Base-by-base conservation (phyloP, 495 filamentous ascomycete species). In the Neurospora sp. region DNA sequence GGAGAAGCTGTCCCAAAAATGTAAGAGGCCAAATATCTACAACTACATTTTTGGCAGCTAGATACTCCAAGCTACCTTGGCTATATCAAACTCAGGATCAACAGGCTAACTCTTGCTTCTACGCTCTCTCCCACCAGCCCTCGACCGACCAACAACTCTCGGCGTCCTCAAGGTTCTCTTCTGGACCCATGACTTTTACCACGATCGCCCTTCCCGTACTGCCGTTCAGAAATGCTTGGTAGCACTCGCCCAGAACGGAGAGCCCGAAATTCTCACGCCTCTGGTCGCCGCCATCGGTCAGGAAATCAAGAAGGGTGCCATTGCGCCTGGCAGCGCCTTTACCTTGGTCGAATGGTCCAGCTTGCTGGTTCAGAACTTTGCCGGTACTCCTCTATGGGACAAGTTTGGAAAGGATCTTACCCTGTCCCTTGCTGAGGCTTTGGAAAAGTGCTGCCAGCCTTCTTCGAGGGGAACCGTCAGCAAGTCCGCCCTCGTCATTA, bases 341-440 rank as follows among this genome's bases (percentile, higher is more conserved):
- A 92, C 97, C n/a, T 83, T 99, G 74, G 84, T 95, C 14, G 92
- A 95, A 77, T 99, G 94, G 96, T 93, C 90, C 78, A 92, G 89
- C 68, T 78, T 94, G 73, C 81, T 97, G 14, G 82, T 96, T 53
- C 89, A 92, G 77, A 84, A 88, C 69, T 80, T 86, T 59, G 85
- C 79, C 71, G 84, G 82, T 72, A 87, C 78, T 72, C 84, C 79
- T 39, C 80, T 81, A 46, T 93, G 92, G 86, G 85, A 92, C n/a
- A 84, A 85, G 69, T 88, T 86, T 76, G 91, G 91, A 18, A 80
- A 90, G 68, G 87, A 91, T 27, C 77, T 93, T 18, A 80, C 92
- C 46, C 78, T 85, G 20, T 85, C 81, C 20, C 83, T 90, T 79
- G 92, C 92, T 18, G 87, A 88, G 77, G 86, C 86, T 8, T 82